Conservation (phyloP, 768 basidiomycete genomes). For the Lactifluus hygrophoroides region DNA sequence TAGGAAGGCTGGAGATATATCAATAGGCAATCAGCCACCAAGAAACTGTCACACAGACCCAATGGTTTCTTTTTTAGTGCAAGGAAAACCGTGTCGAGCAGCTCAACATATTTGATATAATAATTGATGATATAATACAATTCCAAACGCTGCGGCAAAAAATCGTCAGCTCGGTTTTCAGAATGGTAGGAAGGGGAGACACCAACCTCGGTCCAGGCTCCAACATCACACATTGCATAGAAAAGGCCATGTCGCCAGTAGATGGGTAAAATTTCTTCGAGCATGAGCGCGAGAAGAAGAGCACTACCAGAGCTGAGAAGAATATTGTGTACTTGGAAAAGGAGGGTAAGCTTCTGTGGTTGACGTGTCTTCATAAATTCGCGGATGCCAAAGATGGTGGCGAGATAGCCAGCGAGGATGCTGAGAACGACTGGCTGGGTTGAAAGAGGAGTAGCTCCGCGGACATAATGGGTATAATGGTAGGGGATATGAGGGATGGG, state of each 20-base stretch:
- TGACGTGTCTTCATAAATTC: conserved; percentile 73
- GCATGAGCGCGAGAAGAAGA: conserved; percentile 80
- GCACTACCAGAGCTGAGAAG: conserved; percentile 77
- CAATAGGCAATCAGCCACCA: neutral
- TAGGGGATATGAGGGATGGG: conserved; percentile 48
- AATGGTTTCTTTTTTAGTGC: conserved; percentile 97
- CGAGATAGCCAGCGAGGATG: conserved; percentile 73
- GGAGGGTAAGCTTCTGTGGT: conserved; percentile 65
- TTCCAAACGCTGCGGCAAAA: conserved; percentile 62
- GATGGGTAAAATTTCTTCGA: conserved; percentile 85
- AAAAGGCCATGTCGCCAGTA: conserved; percentile 63
- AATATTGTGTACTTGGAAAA: conserved; percentile 89
- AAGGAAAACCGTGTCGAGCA: conserved; percentile 94
- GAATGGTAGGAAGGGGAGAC: neutral
- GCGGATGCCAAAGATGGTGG: conserved; percentile 77
- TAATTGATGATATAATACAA: conserved; percentile 99
- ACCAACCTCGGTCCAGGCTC: conserved; percentile 84
- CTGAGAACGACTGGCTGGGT: conserved; percentile 61
- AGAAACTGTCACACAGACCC: conserved; percentile 44
- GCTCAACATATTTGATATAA: conserved; percentile 95
- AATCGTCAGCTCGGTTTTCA: neutral
- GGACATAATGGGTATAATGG: conserved; percentile 55
- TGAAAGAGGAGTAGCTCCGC: conserved; percentile 71
- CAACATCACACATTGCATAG: conserved; percentile 64
- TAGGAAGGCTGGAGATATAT: conserved; percentile 64